A percentile compares a stretch with the other conserved stretches of the same genome.
phyloP scores from a whole-genome alignment of 2,329 filamentous ascomycete genomes.

The Pseudogymnoascus sp. region DNA sequence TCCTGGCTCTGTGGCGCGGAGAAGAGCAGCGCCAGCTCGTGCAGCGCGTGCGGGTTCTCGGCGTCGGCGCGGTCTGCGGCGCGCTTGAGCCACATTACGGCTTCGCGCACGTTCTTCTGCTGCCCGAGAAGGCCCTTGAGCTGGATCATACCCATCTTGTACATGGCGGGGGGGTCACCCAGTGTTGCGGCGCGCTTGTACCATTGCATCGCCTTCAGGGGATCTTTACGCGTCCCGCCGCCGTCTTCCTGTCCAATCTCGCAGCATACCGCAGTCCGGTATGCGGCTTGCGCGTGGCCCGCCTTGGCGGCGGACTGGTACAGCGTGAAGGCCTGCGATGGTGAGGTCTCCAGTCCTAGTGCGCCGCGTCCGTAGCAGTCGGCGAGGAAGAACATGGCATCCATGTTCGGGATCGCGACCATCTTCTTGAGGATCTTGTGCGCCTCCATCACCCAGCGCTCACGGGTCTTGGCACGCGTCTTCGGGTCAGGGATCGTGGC shows the following conservation, averaged over 20 bases:
- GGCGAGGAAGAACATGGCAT: constrained; percentile 90
- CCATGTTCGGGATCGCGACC: constrained; percentile 61
- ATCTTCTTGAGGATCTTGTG: constrained; percentile 91
- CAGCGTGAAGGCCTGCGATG: constrained; percentile 85
- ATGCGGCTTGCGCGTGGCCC: constrained; percentile 79
- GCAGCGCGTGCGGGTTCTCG: constrained; percentile 90
- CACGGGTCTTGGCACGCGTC: constrained; percentile 65
- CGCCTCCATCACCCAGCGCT: constrained; percentile 77
- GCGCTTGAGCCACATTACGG: constrained; percentile 85
- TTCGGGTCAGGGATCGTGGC: constrained; percentile 59
- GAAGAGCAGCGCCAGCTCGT: constrained; percentile 70
- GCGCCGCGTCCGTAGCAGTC: constrained; percentile 80
- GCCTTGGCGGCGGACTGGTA: constrained; percentile 92
- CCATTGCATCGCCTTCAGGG: constrained; percentile 94
- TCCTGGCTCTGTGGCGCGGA: constrained; percentile 60
- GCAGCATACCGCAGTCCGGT: constrained; percentile 92
- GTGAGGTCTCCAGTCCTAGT: constrained; percentile 71
- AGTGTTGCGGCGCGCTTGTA: constrained; percentile 88
- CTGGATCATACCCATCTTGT: constrained; percentile 94
- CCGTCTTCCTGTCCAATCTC: constrained; percentile 93
- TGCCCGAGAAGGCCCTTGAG: constrained; percentile 93
- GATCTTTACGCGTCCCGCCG: constrained; percentile 84
- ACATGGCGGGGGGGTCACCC: constrained; percentile 91
- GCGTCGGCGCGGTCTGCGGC: constrained; percentile 80
- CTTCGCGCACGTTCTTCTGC: constrained; percentile 72